Conservation (phyloP, 1,284 basidiomycete species). For the Naganishia sp. region DNA sequence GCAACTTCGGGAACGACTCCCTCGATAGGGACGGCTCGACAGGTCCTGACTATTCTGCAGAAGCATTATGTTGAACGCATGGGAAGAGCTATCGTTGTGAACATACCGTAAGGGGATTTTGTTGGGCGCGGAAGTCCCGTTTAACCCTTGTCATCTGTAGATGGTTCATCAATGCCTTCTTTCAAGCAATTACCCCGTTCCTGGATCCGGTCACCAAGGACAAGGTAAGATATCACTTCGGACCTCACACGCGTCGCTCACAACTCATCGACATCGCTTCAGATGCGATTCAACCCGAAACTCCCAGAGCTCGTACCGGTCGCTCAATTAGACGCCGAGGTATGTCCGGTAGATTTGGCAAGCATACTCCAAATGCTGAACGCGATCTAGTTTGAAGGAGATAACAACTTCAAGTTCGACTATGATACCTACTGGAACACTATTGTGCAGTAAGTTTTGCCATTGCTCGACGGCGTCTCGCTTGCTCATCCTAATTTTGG, state of each 20-base stretch:
- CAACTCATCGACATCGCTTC: conserved; percentile 6
- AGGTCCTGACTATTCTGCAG: conserved; percentile 81
- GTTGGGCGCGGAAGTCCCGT: conserved; percentile 17
- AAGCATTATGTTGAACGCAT: conserved; percentile 78
- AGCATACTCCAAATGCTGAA: not conserved
- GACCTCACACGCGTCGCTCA: not conserved
- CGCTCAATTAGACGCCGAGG: conserved; percentile 73
- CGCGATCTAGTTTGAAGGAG: conserved; percentile 66
- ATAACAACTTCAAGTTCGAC: conserved; percentile 75
- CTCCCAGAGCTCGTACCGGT: conserved; percentile 71
- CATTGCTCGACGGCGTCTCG: not conserved
- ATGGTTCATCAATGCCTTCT: conserved; percentile 77
- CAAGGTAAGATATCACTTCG: conserved; percentile 61
- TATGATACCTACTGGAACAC: conserved; percentile 75
- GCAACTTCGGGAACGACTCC: conserved; percentile 78
- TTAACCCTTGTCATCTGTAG: conserved; percentile 33
- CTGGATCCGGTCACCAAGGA: conserved; percentile 86
- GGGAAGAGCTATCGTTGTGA: conserved; percentile 79
- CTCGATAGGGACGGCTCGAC: conserved; percentile 72
- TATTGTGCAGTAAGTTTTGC: conserved; percentile 62
- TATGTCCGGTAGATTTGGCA: not conserved
- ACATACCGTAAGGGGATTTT: conserved; percentile 63
- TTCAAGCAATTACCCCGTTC: conserved; percentile 82
- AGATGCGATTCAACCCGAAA: conserved; percentile 87
- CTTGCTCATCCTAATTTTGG: not conserved